phyloP scores from a whole-genome alignment of 78 protist genomes.

The Speleostelium caveatum region DNA sequence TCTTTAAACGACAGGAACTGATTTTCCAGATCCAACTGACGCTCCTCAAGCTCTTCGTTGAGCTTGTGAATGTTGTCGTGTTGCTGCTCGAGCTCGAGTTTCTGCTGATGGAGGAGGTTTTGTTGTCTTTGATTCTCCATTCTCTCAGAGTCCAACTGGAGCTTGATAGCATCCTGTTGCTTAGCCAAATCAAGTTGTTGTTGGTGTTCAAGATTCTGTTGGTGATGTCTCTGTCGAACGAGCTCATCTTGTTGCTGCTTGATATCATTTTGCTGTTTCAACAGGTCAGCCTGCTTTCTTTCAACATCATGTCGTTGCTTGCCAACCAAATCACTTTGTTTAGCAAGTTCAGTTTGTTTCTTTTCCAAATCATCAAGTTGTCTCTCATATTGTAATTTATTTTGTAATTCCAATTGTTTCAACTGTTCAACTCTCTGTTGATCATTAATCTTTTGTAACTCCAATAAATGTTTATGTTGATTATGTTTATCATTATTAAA shows the following conservation, averaged over 20 bases:
- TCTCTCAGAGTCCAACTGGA: no score
- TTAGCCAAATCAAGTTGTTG: background rate
- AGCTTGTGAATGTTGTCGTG: background rate
- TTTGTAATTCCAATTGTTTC: background rate
- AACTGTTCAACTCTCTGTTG: background rate
- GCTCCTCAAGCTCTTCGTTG: background rate
- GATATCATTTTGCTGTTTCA: background rate
- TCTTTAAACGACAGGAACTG: no score
- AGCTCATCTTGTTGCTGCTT: background rate
- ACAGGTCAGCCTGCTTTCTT: background rate
- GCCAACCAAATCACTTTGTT: background rate
- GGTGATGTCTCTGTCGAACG: background rate
- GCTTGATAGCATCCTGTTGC: no score
- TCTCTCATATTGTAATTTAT: background rate
- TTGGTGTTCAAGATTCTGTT: background rate
- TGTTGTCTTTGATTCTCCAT: no score
- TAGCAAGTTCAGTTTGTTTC: background rate
- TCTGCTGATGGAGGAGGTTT: background rate
- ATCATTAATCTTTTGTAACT: slow-evolving; percentile 9
- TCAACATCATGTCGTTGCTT: background rate
- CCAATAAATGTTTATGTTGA: slow-evolving; percentile 33
- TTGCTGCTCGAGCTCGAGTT: background rate
- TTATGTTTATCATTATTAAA: slow-evolving; percentile 36
- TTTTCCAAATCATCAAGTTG: background rate
- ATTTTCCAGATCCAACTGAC: background rate